Evolutionary conservation across 106 monocot species (phyloP), one percentile per base, ranked within the genome.

Genomic region (Triglochin maritima): DNA sequence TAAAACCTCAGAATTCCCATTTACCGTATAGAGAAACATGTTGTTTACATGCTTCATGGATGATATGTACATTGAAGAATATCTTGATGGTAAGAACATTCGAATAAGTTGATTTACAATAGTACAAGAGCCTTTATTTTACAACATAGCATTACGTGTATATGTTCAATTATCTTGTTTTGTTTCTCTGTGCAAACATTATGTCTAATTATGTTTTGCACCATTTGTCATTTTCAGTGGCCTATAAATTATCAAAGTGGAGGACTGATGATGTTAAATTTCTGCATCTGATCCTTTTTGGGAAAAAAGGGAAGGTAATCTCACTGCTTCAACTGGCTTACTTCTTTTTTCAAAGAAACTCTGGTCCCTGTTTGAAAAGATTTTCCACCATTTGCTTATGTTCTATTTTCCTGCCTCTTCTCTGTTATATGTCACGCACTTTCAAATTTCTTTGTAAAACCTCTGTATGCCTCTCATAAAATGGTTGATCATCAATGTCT

Each of bases 291-390:
- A 80, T 80, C 68, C 83, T 98, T 72, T 98, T 91, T 77, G 96
- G 96, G 69, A 79, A 91, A 77, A 88, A 68, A 80, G 96, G 96
- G 71, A 98, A 88, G 96, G 94, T 89, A 52, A 53, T 64, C 12
- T 49, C 2, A 64, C 0, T 29, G 41, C 29, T 17, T 57, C 3
- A 1, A 56, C 56, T 4, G 11, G 56, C 11, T 57, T 57, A 17
- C 17, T 57, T 4, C 57, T 17, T 15, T 6, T 12, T 57, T 15
- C 13, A 57, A 7, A 57, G 5, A 62, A 17, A 44, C 62, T 9
- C 11, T 3, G 13, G 3, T 12, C 13, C 14, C 55, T 55, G 10
- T 55, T 9, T 3, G 11, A 55, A 55, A 55, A 5, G 10, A 46
- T 9, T 62, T 62, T 44, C 10, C 62, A 62, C 12, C 62, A 44